Conservation (phyloP, 208 protist species). For the Leishmania lainsoni region DNA sequence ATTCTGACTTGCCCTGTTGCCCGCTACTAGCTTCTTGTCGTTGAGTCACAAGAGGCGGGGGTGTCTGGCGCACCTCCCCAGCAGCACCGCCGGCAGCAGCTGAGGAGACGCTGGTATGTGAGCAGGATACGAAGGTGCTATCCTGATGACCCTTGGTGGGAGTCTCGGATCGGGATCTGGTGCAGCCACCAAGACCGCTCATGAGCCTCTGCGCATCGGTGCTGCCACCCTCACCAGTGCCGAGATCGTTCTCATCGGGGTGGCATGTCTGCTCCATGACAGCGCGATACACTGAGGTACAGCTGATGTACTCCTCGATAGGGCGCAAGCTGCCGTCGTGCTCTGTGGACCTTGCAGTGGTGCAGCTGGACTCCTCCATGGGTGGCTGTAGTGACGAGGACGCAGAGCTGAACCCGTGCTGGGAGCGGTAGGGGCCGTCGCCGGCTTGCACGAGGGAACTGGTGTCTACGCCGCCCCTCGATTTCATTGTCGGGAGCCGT, state of each 20-base stretch:
- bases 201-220: neutral
- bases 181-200: too few relatives aligned
- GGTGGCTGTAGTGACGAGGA: constrained; percentile 11
- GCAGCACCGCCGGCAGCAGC: neutral
- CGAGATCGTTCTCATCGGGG: too few relatives aligned
- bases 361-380: neutral
- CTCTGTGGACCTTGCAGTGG: neutral
- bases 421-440: neutral
- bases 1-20: neutral
- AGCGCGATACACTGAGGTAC: constrained; percentile 45
- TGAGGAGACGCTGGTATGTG: neutral
- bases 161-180: neutral
- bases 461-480: neutral
- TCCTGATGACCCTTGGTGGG: neutral
- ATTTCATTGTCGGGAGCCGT: neutral
- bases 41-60: neutral
- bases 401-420: neutral
- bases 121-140: neutral
- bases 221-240: neutral
- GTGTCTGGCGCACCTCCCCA: neutral
- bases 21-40: too few relatives aligned
- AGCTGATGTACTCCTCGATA: constrained; percentile 71
- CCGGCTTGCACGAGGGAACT: neutral
- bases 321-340: constrained; percentile 13
- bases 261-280: constrained; percentile 2